These are phyloP conservation scores for Didymella lethalis DNA, from an alignment of 2,329 filamentous ascomycete species.

Conservation along the genomic window DNA sequence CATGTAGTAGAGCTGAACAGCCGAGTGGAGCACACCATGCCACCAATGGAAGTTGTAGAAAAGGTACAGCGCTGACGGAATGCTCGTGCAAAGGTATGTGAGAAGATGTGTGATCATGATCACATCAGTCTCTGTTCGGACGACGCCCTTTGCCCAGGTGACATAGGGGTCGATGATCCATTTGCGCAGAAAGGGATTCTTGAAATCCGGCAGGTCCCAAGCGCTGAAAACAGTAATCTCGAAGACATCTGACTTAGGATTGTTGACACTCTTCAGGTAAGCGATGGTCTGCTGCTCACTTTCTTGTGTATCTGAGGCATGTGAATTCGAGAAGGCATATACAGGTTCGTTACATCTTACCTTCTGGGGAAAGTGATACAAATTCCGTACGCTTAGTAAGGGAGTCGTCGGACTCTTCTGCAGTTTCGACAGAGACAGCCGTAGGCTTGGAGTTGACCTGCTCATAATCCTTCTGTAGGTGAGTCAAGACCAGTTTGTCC, in stretches of 20 bases:
- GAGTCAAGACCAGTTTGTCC: constrained; percentile 42
- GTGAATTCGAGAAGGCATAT: not conserved
- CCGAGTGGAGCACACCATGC: constrained; percentile 71
- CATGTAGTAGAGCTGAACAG: constrained; percentile 72
- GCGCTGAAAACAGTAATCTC: constrained; percentile 64
- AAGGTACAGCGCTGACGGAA: constrained; percentile 73
- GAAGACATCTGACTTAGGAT: constrained; percentile 58
- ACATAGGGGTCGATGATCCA: constrained; percentile 67
- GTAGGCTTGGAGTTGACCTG: constrained; percentile 18
- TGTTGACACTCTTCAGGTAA: constrained; percentile 59
- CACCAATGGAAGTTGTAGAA: constrained; percentile 71
- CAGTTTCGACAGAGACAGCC: constrained; percentile 16
- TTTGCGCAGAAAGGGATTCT: constrained; percentile 50
- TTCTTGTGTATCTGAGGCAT: constrained; percentile 38
- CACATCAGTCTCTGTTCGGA: constrained; percentile 74
- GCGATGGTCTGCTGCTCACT: constrained; percentile 51
- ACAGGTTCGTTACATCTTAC: constrained; percentile 15
- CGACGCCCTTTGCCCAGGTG: constrained; percentile 61
- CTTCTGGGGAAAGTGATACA: constrained; percentile 44
- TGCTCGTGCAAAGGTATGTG: constrained; percentile 72
- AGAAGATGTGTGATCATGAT: constrained; percentile 80
- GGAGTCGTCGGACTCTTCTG: constrained; percentile 38
- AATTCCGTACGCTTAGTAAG: constrained; percentile 37
- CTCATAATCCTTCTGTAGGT: constrained; percentile 43
- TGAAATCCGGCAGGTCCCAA: constrained; percentile 60